Evolutionary conservation across 2,329 filamentous ascomycete genomes (phyloP), one percentile per base, ranked within the genome.

Genomic region (Amauroascus niger): DNA sequence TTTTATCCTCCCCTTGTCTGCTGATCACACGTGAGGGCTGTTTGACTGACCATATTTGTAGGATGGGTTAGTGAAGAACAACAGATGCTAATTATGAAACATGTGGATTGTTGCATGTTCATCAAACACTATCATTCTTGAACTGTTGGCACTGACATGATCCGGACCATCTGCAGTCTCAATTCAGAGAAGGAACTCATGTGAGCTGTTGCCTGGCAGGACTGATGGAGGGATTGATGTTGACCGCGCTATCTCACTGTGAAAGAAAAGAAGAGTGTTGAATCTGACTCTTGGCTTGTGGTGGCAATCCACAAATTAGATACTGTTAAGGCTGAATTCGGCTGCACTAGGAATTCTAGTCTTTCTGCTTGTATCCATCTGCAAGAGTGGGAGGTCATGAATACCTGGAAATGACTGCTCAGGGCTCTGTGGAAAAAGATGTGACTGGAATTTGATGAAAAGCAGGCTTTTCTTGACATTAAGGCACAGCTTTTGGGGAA

Each of bases 391-490:
- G 51, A 60, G 40, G 30, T 61, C 33, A 58, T 32, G 47, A 61
- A 62, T 43, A 61, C 55, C 14, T 45, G 49, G 47, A 48, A 55
- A 55, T 39, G 52, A 32, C 43, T 61, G 40, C 20, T 52, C 1
- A 41, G 54, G 47, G 54, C 33, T 45, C 54, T 61, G 14, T 26
- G 52, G 30, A 20, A 59, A 26, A 18, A 55, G 22, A 35, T 59
- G n/a, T 32, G 43, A 55, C 53, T 58, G 56, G 53, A 60, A 3
- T 62, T 61, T 59, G 53, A 62, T 55, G 30, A 59, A 53, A 53
- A 60, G 43, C 52, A 62, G 57, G 56, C 45, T 32, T 58, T 59
- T 52, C 33, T 60, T 24, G 55, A 61, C 33, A 62, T 62, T 32
- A 49, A 63, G 49, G 52, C 45, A 20, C 44, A 62, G 54, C 53